Conservation (phyloP, 495 filamentous ascomycete genomes). For the Aspergillus indologenus region DNA sequence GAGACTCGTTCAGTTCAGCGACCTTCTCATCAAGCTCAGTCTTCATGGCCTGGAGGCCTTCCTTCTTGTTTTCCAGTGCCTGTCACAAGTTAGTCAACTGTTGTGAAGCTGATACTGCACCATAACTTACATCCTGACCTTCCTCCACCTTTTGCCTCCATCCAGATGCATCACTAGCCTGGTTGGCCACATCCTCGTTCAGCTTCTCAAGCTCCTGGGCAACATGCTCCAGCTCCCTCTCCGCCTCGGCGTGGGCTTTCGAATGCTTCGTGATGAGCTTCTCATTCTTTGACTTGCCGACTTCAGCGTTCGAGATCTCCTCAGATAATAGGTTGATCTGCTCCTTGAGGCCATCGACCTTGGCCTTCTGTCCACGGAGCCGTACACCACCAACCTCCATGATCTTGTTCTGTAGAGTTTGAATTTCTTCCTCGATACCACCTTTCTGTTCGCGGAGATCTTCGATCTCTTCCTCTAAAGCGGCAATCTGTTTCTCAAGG, state of each 20-base stretch:
- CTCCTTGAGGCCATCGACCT: slow-evolving; percentile 87
- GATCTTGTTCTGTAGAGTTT: slow-evolving; percentile 87
- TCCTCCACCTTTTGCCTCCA: slow-evolving; percentile 76
- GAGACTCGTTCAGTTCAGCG: slow-evolving; percentile 81
- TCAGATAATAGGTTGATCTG: slow-evolving; percentile 79
- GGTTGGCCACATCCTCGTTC: slow-evolving; percentile 70
- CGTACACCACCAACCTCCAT: slow-evolving; percentile 96
- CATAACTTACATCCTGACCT: slow-evolving; percentile 61
- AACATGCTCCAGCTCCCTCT: slow-evolving; percentile 70
- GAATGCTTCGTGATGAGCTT: slow-evolving; percentile 86
- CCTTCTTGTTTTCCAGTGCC: slow-evolving; percentile 73
- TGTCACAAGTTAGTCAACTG: slow-evolving; percentile 22
- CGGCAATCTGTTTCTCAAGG: slow-evolving; percentile 73
- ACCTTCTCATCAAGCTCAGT: slow-evolving; percentile 82
- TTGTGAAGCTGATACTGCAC: not conserved
- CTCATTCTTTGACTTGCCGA: slow-evolving; percentile 83
- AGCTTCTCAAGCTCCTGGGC: slow-evolving; percentile 69
- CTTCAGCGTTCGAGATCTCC: slow-evolving; percentile 77
- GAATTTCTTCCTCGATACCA: slow-evolving; percentile 87
- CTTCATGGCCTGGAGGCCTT: slow-evolving; percentile 76
- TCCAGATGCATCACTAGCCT: slow-evolving; percentile 68
- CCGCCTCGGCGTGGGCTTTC: slow-evolving; percentile 70
- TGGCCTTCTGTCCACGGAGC: slow-evolving; percentile 84
- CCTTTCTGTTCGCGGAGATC: slow-evolving; percentile 77
- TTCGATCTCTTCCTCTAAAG: slow-evolving; percentile 72